These are phyloP conservation scores for Amoebophrya sp. DNA, from an alignment of 169 alveolate species.

Conservation along the genomic window DNA sequence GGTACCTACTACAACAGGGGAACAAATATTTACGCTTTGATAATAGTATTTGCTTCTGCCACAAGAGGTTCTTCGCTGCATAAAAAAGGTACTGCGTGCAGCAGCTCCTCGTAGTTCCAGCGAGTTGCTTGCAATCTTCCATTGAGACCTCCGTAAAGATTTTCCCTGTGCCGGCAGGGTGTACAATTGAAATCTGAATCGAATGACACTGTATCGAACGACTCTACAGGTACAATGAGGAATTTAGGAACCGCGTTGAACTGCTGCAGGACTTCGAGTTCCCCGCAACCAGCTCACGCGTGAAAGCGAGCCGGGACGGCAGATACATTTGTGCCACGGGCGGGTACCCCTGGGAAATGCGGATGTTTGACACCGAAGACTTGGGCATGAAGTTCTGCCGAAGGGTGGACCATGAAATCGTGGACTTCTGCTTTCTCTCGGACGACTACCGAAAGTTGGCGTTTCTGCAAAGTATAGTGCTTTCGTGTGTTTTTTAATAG, in stretches of 20 bases:
- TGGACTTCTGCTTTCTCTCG: constrained; percentile 69
- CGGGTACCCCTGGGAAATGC: constrained; percentile 74
- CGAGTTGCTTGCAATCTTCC: too few species aligned
- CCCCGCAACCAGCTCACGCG: constrained; percentile 42
- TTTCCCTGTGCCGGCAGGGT: too few species aligned
- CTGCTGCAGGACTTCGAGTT: constrained; percentile 49
- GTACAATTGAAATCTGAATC: too few species aligned
- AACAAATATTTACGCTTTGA: too few species aligned
- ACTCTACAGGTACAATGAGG: not conserved
- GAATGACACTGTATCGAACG: too few species aligned
- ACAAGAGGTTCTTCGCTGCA: too few species aligned
- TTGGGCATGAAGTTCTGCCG: constrained; percentile 80
- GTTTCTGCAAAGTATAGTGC: constrained; percentile 53
- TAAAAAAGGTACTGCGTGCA: too few species aligned
- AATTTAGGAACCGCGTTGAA: constrained; percentile 31
- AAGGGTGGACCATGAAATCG: constrained; percentile 81
- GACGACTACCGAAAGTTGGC: constrained; percentile 84
- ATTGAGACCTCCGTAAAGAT: too few species aligned
- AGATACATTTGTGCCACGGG: constrained; percentile 71
- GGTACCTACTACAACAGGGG: too few species aligned
- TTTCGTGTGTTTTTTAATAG: too few species aligned
- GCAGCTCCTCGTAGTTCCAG: too few species aligned
- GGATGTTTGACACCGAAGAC: constrained; percentile 74
- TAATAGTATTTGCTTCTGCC: too few species aligned
- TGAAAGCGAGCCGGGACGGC: constrained; percentile 65